A percentile compares a stretch with the other conserved stretches of the same genome.
phyloP scores from a whole-genome alignment of 306 rosid genomes.

The Phaseolus lunatus region DNA sequence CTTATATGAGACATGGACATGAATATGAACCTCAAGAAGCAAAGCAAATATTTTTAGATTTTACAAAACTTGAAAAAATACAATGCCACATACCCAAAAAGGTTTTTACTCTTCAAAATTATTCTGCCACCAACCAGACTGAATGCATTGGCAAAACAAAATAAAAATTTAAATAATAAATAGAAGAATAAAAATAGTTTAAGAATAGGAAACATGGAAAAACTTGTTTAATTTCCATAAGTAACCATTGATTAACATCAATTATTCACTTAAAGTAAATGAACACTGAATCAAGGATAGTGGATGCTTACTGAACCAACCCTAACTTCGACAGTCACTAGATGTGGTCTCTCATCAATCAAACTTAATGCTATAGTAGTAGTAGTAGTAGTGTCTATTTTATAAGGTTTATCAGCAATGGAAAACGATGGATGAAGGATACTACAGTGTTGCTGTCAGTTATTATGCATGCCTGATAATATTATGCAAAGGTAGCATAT shows the following conservation, averaged over 20 bases:
- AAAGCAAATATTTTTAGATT: not conserved
- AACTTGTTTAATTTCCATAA: constrained; percentile 1
- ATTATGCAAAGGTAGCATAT: not conserved
- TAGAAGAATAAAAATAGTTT: not conserved
- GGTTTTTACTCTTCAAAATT: constrained; percentile 27
- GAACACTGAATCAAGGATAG: not conserved
- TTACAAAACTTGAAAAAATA: not conserved
- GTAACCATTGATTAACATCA: constrained; percentile 33
- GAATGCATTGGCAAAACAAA: constrained; percentile 8
- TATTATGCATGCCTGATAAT: not conserved
- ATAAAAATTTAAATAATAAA: constrained; percentile 34
- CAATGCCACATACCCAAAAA: constrained; percentile 9
- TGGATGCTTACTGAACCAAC: constrained; percentile 25
- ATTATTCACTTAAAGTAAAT: constrained; percentile 21
- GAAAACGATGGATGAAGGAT: not conserved
- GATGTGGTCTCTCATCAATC: not conserved
- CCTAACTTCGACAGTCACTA: constrained; percentile 10
- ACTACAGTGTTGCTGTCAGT: not conserved
- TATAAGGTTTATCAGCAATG: not conserved
- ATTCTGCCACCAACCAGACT: constrained; percentile 11
- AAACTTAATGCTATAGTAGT: not conserved
- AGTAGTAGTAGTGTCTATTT: not conserved
- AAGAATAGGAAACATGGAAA: constrained; percentile 4
- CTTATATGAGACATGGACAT: constrained; percentile 27
- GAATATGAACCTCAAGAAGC: constrained; percentile 35